Percentiles rank a stretch among this genome's conserved stretches.
These are phyloP conservation scores for Hydnomerulius pinastri DNA, from an alignment of 768 basidiomycete genomes.

Conservation along the genomic window DNA sequence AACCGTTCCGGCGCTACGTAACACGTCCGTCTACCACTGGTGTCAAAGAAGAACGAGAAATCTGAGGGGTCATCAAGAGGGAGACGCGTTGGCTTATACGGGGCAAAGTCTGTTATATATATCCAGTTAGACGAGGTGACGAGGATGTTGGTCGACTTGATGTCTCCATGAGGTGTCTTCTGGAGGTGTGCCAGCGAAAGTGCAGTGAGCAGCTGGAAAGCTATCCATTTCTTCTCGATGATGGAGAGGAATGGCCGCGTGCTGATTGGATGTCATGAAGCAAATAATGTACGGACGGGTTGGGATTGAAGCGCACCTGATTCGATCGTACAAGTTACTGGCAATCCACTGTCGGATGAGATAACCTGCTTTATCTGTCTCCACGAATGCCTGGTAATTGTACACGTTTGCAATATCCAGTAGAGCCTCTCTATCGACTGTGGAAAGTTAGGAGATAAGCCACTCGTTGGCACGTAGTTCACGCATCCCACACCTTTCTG, in stretches of 20 bases:
- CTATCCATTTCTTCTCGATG: conserved; percentile 98
- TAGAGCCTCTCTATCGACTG: conserved; percentile 86
- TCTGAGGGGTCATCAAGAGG: conserved; percentile 96
- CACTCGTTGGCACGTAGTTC: background rate
- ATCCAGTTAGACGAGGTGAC: conserved; percentile 97
- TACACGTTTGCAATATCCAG: conserved; percentile 86
- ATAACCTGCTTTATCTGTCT: conserved; percentile 96
- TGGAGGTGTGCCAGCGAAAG: conserved; percentile 80
- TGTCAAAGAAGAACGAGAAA: conserved; percentile 98
- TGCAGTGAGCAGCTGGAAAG: conserved; percentile 87
- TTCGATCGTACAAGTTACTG: conserved; percentile 93
- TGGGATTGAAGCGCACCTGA: conserved; percentile 64
- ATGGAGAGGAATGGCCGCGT: conserved; percentile 91
- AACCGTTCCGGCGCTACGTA: conserved; percentile 97
- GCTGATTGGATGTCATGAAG: conserved; percentile 41
- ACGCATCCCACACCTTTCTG: conserved; percentile 62
- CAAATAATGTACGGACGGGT: background rate
- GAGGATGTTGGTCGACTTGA: conserved; percentile 96
- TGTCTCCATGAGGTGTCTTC: conserved; percentile 94
- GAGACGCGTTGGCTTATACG: conserved; percentile 92
- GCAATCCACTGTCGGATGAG: conserved; percentile 93
- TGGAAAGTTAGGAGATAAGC: background rate
- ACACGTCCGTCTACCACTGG: conserved; percentile 89
- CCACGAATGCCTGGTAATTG: conserved; percentile 85
- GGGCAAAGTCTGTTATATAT: conserved; percentile 92